These are phyloP conservation scores for Epichloe sp. DNA, from an alignment of 2,329 filamentous ascomycete species.

Conservation along the genomic window DNA sequence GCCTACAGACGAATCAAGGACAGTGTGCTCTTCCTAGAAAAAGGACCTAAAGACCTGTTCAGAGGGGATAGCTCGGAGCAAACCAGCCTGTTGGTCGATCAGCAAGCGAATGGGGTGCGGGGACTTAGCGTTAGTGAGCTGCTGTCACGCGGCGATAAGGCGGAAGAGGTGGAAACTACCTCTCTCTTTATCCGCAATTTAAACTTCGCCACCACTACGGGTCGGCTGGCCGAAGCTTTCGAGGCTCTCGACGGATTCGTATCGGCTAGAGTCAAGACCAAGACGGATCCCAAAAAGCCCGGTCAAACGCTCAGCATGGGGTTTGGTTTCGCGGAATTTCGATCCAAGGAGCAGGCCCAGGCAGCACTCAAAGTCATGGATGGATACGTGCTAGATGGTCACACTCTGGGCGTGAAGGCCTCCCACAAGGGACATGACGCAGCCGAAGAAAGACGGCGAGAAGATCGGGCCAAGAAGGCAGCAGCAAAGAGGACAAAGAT, in stretches of 20 bases:
- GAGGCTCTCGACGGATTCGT: slow-evolving; percentile 74
- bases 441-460: slow-evolving; percentile 70
- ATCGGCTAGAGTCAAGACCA: slow-evolving; percentile 83
- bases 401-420: slow-evolving; percentile 71
- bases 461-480: slow-evolving; percentile 71
- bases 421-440: slow-evolving; percentile 82
- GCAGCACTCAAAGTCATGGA: slow-evolving; percentile 78
- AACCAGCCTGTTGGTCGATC: slow-evolving; percentile 19
- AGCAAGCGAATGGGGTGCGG: slow-evolving; percentile 29
- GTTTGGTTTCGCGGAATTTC: slow-evolving; percentile 90
- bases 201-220: slow-evolving; percentile 77
- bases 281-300: slow-evolving; percentile 79
- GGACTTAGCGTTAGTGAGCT: slow-evolving; percentile 60
- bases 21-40: slow-evolving; percentile 84
- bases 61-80: slow-evolving; percentile 16
- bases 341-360: slow-evolving; percentile 61
- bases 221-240: slow-evolving; percentile 65
- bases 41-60: slow-evolving; percentile 78
- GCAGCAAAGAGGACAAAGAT: slow-evolving; percentile 75
- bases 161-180: slow-evolving; percentile 48
- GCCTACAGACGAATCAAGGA: slow-evolving; percentile 87
- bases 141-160: slow-evolving; percentile 41
- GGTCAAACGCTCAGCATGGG: slow-evolving; percentile 90
- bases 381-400: slow-evolving; percentile 72
- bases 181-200: slow-evolving; percentile 90